Conservation (phyloP, 2,329 filamentous ascomycete species). For the Passalora sequoiae region DNA sequence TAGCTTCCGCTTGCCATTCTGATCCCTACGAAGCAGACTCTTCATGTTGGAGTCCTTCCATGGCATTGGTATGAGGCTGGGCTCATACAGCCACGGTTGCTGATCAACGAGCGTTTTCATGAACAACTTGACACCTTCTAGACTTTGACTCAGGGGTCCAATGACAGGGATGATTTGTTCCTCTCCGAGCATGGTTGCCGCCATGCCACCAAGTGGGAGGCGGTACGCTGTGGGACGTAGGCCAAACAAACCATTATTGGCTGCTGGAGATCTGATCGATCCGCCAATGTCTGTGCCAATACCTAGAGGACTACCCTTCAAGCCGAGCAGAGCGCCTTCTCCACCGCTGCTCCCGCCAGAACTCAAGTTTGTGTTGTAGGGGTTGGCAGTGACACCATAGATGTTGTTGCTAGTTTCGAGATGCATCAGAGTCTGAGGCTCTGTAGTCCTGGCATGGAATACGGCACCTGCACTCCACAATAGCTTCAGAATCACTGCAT, state of each 20-base stretch:
- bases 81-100: conserved; percentile 54
- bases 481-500: conserved; percentile 46
- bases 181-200: conserved; percentile 34
- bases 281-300: conserved; percentile 46
- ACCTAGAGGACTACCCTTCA: conserved; percentile 50
- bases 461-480: conserved; percentile 47
- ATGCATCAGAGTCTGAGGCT: conserved; percentile 53
- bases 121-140: conserved; percentile 52
- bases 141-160: conserved; percentile 51
- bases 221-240: conserved; percentile 42
- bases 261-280: conserved; percentile 46
- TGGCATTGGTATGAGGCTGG: conserved; percentile 55
- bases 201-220: conserved; percentile 41
- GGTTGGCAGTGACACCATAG: conserved; percentile 52
- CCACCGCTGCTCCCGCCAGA: conserved; percentile 53
- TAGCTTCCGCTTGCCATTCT: conserved; percentile 37
- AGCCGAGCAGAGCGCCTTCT: conserved; percentile 51
- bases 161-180: conserved; percentile 48
- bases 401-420: conserved; percentile 49
- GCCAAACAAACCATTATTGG: conserved; percentile 45
- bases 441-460: conserved; percentile 50
- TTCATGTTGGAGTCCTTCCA: conserved; percentile 39
- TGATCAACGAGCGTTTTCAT: conserved; percentile 48
- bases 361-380: conserved; percentile 48
- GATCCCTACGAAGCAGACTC: conserved; percentile 18